A percentile compares a stretch with the other conserved stretches of the same genome.
Conservation (phyloP, 2,329 filamentous ascomycete species). For the Cytospora leucostoma region DNA sequence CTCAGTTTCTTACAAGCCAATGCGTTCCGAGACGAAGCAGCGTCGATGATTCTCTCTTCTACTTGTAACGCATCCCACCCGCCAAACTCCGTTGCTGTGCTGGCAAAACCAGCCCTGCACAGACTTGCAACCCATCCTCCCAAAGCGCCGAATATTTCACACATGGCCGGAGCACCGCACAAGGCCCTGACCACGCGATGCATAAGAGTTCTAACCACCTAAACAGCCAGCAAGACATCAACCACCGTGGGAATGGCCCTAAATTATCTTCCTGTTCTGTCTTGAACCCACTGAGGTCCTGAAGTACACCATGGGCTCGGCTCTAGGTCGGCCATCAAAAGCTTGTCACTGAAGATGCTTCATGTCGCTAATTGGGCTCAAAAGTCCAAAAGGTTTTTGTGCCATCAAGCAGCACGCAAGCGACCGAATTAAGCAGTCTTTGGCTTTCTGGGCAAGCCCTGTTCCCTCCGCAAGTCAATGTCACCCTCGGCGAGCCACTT, state of each 20-base stretch:
- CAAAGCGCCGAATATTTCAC: not conserved
- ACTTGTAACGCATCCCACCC: not conserved
- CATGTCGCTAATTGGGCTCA: not conserved
- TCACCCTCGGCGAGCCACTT: slow-evolving; percentile 94
- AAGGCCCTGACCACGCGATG: not conserved
- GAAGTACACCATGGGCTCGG: not conserved
- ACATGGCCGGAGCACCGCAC: not conserved
- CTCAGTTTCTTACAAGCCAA: not conserved
- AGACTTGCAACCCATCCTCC: not conserved
- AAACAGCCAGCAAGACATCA: not conserved
- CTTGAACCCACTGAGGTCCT: not conserved
- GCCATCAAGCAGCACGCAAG: not conserved
- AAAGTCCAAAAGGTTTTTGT: not conserved
- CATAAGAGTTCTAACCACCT: not conserved
- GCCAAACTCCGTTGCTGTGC: slow-evolving; percentile 20
- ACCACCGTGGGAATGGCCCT: not conserved
- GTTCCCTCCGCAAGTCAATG: slow-evolving; percentile 59
- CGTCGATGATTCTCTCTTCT: not conserved
- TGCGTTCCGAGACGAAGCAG: not conserved
- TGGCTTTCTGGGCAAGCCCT: slow-evolving; percentile 53
- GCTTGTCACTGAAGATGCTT: not conserved
- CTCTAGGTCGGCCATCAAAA: not conserved
- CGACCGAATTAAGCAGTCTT: slow-evolving; percentile 16
- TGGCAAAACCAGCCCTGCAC: not conserved
- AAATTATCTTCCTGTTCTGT: not conserved